Conservation (phyloP, 2,329 filamentous ascomycete genomes). For the Drechslerella dactyloides region DNA sequence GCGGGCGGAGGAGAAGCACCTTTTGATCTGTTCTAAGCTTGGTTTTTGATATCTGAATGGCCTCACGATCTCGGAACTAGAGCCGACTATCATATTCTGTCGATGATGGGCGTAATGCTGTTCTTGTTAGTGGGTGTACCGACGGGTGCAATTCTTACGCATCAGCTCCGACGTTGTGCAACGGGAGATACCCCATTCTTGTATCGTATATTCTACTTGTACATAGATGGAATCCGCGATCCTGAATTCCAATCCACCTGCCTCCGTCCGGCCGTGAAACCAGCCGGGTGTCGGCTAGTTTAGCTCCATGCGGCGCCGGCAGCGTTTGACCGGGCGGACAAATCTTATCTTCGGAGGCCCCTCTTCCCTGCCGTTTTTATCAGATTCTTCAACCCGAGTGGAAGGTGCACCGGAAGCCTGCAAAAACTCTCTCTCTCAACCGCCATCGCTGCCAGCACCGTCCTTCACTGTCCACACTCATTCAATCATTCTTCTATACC, state of each 20-base stretch:
- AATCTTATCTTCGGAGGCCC: conserved; percentile 1
- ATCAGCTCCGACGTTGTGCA: no score
- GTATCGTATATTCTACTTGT: neutral
- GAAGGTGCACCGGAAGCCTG: conserved; percentile 2
- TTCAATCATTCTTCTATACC: conserved; percentile 1
- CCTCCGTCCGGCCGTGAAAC: no score
- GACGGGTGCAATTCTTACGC: no score
- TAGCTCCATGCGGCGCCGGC: neutral
- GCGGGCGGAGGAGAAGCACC: conserved; percentile 48
- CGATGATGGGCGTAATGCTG: no score
- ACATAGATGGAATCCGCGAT: neutral
- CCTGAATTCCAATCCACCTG: no score
- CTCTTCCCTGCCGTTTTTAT: conserved; percentile 11
- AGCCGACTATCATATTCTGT: no score
- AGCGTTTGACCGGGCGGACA: neutral
- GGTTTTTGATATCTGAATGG: neutral
- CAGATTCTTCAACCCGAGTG: conserved; percentile 10
- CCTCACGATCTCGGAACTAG: neutral
- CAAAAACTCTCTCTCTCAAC: conserved; percentile 14
- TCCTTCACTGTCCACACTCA: conserved; percentile 10
- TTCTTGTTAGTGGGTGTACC: no score
- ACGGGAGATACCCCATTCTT: neutral
- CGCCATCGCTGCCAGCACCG: conserved; percentile 3
- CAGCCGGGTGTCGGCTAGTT: neutral
- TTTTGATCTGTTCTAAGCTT: conserved; percentile 13